Evolutionary conservation across 1,139 yeast genomes (phyloP).

Genomic region (Petasospora rhodanensis): DNA sequence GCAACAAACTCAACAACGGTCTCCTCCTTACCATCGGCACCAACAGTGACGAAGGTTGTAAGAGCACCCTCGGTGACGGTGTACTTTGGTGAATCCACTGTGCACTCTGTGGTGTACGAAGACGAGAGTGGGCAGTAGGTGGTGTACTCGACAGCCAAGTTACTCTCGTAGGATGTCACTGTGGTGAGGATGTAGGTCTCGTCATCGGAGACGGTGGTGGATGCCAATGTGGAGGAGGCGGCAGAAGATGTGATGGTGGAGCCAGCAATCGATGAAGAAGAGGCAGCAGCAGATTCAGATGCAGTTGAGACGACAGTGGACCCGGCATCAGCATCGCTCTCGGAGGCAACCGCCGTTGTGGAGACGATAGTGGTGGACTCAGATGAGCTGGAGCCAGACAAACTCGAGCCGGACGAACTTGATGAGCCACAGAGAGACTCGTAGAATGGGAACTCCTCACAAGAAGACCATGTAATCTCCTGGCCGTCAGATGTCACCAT

Average conservation of each 20-base stretch:
- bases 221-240: constrained; percentile 4
- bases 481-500: constrained; percentile 14
- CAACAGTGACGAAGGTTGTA: constrained; percentile 6
- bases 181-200: constrained; percentile 17
- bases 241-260: constrained; percentile 2
- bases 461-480: constrained; percentile 20
- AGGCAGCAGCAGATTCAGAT: too few species aligned
- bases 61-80: constrained; percentile 8
- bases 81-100: constrained; percentile 5
- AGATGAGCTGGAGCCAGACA: constrained; percentile 2
- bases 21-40: constrained; percentile 7
- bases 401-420: too few species aligned
- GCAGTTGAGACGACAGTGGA: too few species aligned
- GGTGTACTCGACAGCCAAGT: constrained; percentile 16
- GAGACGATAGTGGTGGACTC: constrained; percentile 2
- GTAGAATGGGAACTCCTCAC: constrained; percentile 24
- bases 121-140: constrained; percentile 21
- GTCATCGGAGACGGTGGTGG: constrained; percentile 6
- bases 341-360: constrained; percentile 2
- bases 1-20: constrained; percentile 5
- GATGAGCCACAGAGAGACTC: constrained; percentile 12
- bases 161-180: constrained; percentile 16
- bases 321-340: too few species aligned
- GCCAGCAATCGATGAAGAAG: too few species aligned
- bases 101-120: neutral